These are phyloP conservation scores for Aureobasidium uvarum DNA, from an alignment of 2,329 filamentous ascomycete genomes.

Conservation along the genomic window DNA sequence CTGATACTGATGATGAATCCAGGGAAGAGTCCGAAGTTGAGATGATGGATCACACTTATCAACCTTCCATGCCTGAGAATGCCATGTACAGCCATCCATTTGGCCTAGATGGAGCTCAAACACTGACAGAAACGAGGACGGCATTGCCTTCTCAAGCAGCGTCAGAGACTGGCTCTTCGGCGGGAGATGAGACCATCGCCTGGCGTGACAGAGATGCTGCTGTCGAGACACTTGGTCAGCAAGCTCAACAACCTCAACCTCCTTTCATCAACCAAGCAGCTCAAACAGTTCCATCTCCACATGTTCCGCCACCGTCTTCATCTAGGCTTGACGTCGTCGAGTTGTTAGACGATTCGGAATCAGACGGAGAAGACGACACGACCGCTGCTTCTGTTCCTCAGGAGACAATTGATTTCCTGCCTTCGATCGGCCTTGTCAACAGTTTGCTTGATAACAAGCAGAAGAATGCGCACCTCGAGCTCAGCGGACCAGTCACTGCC, in stretches of 20 bases:
- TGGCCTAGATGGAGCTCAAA: background rate
- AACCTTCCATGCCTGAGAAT: slow-evolving; percentile 14
- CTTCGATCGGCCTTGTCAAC: background rate
- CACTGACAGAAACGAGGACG: slow-evolving; percentile 1
- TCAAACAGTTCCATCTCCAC: slow-evolving; percentile 30
- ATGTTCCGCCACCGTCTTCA: background rate
- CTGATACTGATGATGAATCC: background rate
- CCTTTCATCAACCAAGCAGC: slow-evolving; percentile 5
- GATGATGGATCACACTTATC: background rate
- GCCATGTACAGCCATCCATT: slow-evolving; percentile 23
- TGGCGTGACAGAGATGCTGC: slow-evolving; percentile 26
- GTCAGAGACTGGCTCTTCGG: background rate
- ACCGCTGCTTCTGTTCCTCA: background rate
- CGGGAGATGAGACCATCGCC: slow-evolving; percentile 16
- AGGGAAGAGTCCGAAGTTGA: slow-evolving; percentile 9
- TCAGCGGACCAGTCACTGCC: slow-evolving; percentile 1
- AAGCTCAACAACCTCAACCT: background rate
- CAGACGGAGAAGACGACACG: slow-evolving; percentile 29
- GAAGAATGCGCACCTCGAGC: slow-evolving; percentile 13
- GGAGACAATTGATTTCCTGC: background rate
- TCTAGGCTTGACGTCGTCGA: slow-evolving; percentile 18
- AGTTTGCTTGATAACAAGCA: slow-evolving; percentile 2
- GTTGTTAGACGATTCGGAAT: slow-evolving; percentile 29
- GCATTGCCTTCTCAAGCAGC: background rate
- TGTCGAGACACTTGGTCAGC: slow-evolving; percentile 14